These are phyloP conservation scores for Ustilago shanxiensis DNA, from an alignment of 1,284 basidiomycete species.

Conservation along the genomic window DNA sequence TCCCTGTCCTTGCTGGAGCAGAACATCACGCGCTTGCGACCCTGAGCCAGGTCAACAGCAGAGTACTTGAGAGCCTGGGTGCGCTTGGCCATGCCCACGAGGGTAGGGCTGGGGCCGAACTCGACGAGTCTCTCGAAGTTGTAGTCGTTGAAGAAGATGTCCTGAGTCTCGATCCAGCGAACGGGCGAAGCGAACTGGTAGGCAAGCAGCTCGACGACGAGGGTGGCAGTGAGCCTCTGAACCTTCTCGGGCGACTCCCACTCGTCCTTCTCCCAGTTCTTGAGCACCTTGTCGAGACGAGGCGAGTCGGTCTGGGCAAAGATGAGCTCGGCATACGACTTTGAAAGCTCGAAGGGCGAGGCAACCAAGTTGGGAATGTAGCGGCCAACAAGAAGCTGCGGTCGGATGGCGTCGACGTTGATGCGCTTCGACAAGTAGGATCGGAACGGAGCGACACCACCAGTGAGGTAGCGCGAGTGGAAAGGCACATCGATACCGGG, in stretches of 20 bases:
- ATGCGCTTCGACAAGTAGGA: conserved; percentile 97
- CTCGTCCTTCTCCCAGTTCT: conserved; percentile 90
- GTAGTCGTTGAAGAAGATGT: conserved; percentile 88
- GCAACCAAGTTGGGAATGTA: conserved; percentile 98
- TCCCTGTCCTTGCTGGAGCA: conserved; percentile 95
- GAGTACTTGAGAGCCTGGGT: conserved; percentile 98
- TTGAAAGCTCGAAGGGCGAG: conserved; percentile 89
- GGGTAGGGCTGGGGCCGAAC: conserved; percentile 93
- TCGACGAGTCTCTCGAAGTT: conserved; percentile 94
- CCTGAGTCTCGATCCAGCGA: conserved; percentile 98
- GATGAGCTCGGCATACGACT: conserved; percentile 91
- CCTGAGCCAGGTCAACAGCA: conserved; percentile 84
- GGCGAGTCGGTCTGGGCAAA: conserved; percentile 76
- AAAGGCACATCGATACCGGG: conserved; percentile 99
- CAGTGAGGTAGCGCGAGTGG: conserved; percentile 95
- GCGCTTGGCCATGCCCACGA: conserved; percentile 94
- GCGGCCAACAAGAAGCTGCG: conserved; percentile 78
- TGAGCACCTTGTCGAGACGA: conserved; percentile 90
- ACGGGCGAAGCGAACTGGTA: conserved; percentile 86
- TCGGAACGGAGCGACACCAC: conserved; percentile 96
- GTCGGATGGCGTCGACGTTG: conserved; percentile 78
- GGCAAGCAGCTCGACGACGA: conserved; percentile 93
- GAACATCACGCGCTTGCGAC: conserved; percentile 83
- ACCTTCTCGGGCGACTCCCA: conserved; percentile 86
- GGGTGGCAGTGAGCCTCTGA: conserved; percentile 92